Evolutionary conservation across 148 eudicot species (phyloP).

Genomic region (Vaccinium myrtillus): DNA sequence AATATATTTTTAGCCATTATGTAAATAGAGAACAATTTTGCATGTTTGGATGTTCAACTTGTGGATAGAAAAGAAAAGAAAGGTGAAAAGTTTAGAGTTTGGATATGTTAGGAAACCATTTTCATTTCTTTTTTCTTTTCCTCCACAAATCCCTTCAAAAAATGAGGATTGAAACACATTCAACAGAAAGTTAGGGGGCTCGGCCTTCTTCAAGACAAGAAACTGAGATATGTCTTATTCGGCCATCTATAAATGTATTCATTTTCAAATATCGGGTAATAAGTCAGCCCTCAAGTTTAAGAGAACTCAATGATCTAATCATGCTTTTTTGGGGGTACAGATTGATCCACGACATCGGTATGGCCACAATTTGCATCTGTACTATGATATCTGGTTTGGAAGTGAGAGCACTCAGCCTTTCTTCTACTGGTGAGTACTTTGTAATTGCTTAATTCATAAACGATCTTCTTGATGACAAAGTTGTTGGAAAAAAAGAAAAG

Average conservation of each 20-base stretch:
- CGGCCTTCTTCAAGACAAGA: neutral
- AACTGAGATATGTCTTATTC: neutral
- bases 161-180: neutral
- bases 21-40: neutral
- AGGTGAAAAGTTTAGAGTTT: neutral
- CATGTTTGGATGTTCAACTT: neutral
- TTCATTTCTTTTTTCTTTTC: neutral
- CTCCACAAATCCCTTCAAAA: neutral
- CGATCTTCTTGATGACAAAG: neutral
- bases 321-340: constrained; percentile 30
- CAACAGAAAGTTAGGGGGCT: neutral
- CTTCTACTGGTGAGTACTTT: constrained; percentile 75
- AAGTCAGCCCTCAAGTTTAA: neutral
- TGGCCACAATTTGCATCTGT: constrained; percentile 91
- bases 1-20: neutral
- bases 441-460: neutral
- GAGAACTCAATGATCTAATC: neutral
- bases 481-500: neutral
- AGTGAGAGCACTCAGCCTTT: constrained; percentile 94
- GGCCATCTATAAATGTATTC: neutral
- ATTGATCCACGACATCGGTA: constrained; percentile 97
- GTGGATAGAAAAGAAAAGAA: neutral
- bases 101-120: neutral
- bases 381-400: constrained; percentile 77
- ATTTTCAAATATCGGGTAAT: neutral